These are phyloP conservation scores for Nymphaea colorata DNA, from an alignment of 164 flowering plant genomes.

Conservation along the genomic window DNA sequence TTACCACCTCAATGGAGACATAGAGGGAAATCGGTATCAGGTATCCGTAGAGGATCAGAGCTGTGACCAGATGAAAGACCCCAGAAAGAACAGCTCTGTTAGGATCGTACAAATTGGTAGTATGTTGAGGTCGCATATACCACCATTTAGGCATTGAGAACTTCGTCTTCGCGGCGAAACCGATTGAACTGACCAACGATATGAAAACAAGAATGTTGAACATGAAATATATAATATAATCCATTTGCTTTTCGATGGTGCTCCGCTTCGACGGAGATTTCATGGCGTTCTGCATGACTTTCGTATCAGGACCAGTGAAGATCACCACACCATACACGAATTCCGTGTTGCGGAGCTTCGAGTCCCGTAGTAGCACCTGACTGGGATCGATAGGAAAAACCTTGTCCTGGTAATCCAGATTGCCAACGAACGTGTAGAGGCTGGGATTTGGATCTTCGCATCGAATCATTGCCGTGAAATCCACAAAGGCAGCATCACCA, in stretches of 20 bases:
- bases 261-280: slow-evolving; percentile 91
- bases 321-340: slow-evolving; percentile 71
- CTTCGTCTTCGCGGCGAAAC: slow-evolving; percentile 54
- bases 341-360: slow-evolving; percentile 76
- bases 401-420: slow-evolving; percentile 58
- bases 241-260: slow-evolving; percentile 66
- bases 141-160: slow-evolving; percentile 55
- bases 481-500: slow-evolving; percentile 16
- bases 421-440: slow-evolving; percentile 81
- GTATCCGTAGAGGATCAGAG: slow-evolving; percentile 80
- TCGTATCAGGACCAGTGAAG: slow-evolving; percentile 80
- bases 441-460: slow-evolving; percentile 89
- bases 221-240: slow-evolving; percentile 62
- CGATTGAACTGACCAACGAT: slow-evolving; percentile 65
- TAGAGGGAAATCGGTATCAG: slow-evolving; percentile 88
- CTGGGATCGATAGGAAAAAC: slow-evolving; percentile 58
- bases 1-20: slow-evolving; percentile 88
- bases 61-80: slow-evolving; percentile 64
- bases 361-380: slow-evolving; percentile 83
- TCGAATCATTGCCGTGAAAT: slow-evolving; percentile 44
- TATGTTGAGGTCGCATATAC: slow-evolving; percentile 44
- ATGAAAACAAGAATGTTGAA: slow-evolving; percentile 57
- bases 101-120: slow-evolving; percentile 39
- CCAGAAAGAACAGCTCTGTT: slow-evolving; percentile 31
- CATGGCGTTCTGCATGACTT: slow-evolving; percentile 88